A percentile compares a stretch with the other conserved stretches of the same genome.
phyloP scores from a whole-genome alignment of 306 rosid genomes.

The Trifolium pratense region DNA sequence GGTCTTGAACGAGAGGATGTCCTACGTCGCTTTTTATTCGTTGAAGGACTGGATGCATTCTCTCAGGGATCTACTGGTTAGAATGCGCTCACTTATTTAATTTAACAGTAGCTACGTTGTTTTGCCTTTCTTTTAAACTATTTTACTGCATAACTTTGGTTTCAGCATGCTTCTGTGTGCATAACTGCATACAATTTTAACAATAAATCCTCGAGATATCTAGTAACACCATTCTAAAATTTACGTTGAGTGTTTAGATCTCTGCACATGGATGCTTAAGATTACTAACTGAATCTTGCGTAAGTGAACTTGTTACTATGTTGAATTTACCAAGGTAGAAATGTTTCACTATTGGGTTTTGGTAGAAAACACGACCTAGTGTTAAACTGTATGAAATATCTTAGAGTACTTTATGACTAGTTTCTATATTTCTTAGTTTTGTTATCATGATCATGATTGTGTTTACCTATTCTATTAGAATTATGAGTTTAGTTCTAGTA shows the following conservation, averaged over 20 bases:
- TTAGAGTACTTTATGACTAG: neutral
- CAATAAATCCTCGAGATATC: neutral
- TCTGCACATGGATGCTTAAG: conserved; percentile 15
- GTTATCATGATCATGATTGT: neutral
- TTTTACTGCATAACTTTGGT: conserved; percentile 3
- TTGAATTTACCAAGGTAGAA: conserved; percentile 16
- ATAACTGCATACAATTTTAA: neutral
- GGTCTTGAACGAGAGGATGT: conserved; percentile 74
- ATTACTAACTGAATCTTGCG: conserved; percentile 5
- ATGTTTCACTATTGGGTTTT: conserved; percentile 19
- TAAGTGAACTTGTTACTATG: conserved; percentile 14
- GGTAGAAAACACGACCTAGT: conserved; percentile 20
- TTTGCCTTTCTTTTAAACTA: neutral
- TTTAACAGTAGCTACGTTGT: neutral
- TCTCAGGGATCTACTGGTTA: conserved; percentile 75
- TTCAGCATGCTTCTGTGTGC: conserved; percentile 19
- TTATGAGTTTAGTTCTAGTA: neutral
- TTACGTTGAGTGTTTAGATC: neutral
- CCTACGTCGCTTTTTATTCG: conserved; percentile 60
- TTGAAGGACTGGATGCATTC: conserved; percentile 64
- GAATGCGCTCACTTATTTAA: conserved; percentile 27
- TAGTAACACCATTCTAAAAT: conserved; percentile 7
- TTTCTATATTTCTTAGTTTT: conserved; percentile 3
- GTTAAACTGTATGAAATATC: neutral
- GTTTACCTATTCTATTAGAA: neutral